Evolutionary conservation across 345 rosid genomes (phyloP).

Genomic region (Cardiospermum halicacabum): DNA sequence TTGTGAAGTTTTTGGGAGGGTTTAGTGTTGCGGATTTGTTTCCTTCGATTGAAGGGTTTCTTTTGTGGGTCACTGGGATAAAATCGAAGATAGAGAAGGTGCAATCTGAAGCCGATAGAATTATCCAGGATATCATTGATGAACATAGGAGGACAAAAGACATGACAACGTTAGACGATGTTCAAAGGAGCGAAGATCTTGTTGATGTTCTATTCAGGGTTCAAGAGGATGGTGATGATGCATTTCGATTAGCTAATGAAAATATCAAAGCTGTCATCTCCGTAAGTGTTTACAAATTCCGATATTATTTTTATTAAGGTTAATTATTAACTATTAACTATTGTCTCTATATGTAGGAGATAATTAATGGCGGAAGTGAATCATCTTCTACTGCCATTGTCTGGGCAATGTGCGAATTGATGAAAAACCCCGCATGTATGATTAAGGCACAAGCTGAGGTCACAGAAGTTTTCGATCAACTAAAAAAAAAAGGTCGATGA

Average conservation of each 20-base stretch:
- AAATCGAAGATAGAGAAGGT: neutral
- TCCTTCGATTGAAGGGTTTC: slow-evolving; percentile 21
- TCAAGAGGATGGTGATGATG: slow-evolving; percentile 4
- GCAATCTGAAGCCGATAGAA: neutral
- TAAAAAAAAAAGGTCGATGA: slow-evolving; percentile 10
- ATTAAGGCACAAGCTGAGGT: slow-evolving; percentile 19
- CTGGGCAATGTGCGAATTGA: slow-evolving; percentile 22
- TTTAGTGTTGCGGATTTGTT: slow-evolving; percentile 19
- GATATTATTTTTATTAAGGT: too few species aligned
- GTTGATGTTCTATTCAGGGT: slow-evolving; percentile 22
- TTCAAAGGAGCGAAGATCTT: slow-evolving; percentile 9
- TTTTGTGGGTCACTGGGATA: neutral
- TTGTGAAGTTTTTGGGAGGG: neutral
- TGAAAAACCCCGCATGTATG: slow-evolving; percentile 15
- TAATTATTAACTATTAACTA: too few species aligned
- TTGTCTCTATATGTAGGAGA: slow-evolving; percentile 13
- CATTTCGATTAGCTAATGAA: slow-evolving; percentile 7
- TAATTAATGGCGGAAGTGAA: slow-evolving; percentile 20
- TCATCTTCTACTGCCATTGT: slow-evolving; percentile 14
- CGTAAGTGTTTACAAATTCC: too few species aligned
- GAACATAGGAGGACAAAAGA: neutral
- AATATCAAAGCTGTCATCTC: slow-evolving; percentile 32
- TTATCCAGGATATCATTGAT: neutral
- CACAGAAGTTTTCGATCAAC: slow-evolving; percentile 5
- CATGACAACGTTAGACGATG: neutral